phyloP scores from a whole-genome alignment of 1,284 basidiomycete species.

The Boletellus sp. region DNA sequence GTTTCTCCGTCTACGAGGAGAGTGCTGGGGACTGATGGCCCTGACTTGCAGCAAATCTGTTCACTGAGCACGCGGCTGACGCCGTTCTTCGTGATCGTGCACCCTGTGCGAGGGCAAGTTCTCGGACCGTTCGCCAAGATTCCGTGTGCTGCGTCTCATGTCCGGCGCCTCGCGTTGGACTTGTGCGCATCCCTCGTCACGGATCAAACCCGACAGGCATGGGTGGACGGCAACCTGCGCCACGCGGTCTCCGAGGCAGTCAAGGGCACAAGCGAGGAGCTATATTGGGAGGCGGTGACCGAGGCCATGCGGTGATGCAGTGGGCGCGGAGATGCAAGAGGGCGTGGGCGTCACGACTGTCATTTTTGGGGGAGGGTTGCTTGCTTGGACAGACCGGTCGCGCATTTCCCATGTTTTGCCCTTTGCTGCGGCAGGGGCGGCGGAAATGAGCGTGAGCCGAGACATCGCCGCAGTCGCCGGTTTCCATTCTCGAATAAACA shows the following conservation, averaged over 20 bases:
- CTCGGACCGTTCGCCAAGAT: conserved; percentile 74
- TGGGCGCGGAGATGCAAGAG: conserved; percentile 5
- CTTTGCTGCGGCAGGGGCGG: conserved; percentile 15
- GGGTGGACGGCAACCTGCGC: conserved; percentile 12
- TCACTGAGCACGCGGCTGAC: conserved; percentile 55
- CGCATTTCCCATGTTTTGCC: conserved; percentile 7
- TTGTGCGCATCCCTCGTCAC: conserved; percentile 36
- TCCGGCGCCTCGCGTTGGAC: conserved; percentile 49
- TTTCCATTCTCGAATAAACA: background rate
- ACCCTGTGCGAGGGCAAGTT: conserved; percentile 65
- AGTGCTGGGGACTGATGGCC: conserved; percentile 13
- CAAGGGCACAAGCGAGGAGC: conserved; percentile 26
- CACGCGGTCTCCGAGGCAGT: conserved; percentile 29
- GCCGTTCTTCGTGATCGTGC: conserved; percentile 76
- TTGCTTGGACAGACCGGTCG: background rate
- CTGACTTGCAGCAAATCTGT: conserved; percentile 22
- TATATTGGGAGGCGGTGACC: conserved; percentile 28
- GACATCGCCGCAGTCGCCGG: conserved; percentile 9
- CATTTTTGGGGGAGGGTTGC: conserved; percentile 4
- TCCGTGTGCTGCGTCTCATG: conserved; percentile 29
- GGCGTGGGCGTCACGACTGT: conserved; percentile 5
- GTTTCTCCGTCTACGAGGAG: conserved; percentile 21
- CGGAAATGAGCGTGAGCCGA: conserved; percentile 15
- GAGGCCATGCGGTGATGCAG: conserved; percentile 11
- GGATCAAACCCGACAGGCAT: conserved; percentile 14